Conservation (phyloP, 106 monocot species). For the Allium sativum region DNA sequence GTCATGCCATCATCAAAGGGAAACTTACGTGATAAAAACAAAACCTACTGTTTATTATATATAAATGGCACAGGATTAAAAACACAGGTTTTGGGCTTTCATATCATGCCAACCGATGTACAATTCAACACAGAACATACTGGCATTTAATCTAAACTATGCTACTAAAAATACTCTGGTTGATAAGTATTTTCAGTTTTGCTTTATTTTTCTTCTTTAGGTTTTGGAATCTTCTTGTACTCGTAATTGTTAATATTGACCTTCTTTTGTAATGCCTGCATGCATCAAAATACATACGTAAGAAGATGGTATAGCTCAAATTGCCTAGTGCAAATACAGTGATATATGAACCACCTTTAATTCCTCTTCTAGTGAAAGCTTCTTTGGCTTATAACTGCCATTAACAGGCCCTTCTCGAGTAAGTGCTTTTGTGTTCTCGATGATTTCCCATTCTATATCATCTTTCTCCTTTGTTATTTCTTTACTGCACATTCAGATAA, state of each 20-base stretch:
- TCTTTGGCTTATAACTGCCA: constrained; percentile 60
- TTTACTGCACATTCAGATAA: constrained; percentile 31
- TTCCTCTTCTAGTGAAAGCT: constrained; percentile 80
- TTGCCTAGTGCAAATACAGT: neutral
- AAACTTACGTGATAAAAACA: too few species aligned
- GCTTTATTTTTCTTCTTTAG: neutral
- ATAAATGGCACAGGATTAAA: too few species aligned
- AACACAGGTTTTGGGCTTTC: too few species aligned
- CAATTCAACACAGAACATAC: too few species aligned
- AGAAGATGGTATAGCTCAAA: too few species aligned
- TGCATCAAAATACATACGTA: too few species aligned
- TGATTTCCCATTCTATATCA: constrained; percentile 81
- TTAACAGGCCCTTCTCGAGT: constrained; percentile 68
- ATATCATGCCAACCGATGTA: too few species aligned
- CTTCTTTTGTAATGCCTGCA: constrained; percentile 61
- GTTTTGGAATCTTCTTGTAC: constrained; percentile 21
- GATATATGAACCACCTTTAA: constrained; percentile 38
- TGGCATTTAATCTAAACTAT: too few species aligned
- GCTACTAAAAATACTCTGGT: too few species aligned
- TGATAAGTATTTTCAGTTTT: too few species aligned
- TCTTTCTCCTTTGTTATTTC: constrained; percentile 90
- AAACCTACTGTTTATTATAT: too few species aligned
- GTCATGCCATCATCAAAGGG: too few species aligned
- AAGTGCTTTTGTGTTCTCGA: constrained; percentile 66
- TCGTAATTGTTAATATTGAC: constrained; percentile 81